Evolutionary conservation across 176 grass and related monocot species (phyloP).

Genomic region (Oryza rufipogon): DNA sequence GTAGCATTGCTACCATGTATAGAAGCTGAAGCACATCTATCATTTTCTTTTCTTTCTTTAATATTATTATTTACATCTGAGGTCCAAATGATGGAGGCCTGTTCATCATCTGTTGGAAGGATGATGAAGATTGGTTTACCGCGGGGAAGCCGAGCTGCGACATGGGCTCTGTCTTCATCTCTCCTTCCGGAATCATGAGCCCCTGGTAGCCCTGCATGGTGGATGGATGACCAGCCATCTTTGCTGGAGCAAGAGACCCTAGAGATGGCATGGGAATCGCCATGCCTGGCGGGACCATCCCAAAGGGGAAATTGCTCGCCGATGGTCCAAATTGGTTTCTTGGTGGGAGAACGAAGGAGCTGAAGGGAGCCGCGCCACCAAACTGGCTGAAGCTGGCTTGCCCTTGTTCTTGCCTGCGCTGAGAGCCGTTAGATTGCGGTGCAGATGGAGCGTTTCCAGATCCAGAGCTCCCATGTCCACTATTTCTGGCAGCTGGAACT

Average conservation of each 20-base stretch:
- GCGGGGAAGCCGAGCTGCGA: conserved; percentile 31
- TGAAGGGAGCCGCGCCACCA: conserved; percentile 41
- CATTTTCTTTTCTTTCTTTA: conserved; percentile 49
- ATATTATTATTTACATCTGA: conserved; percentile 80
- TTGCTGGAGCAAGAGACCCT: conserved; percentile 47
- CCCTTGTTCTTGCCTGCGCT: conserved; percentile 43
- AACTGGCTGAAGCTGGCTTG: conserved; percentile 50
- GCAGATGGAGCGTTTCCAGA: conserved; percentile 28
- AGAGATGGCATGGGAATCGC: conserved; percentile 57
- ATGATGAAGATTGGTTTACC: conserved; percentile 33
- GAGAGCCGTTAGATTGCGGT: conserved; percentile 35
- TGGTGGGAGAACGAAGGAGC: conserved; percentile 53
- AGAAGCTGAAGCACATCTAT: conserved; percentile 53
- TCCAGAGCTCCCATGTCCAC: conserved; percentile 47
- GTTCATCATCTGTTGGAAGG: conserved; percentile 82
- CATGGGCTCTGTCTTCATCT: conserved; percentile 56
- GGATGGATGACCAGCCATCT: conserved; percentile 36
- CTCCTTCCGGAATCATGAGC: conserved; percentile 62
- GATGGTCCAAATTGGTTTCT: conserved; percentile 53
- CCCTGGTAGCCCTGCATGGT: conserved; percentile 53
- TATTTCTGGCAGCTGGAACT: conserved; percentile 89
- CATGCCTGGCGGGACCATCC: conserved; percentile 63
- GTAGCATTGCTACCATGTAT: conserved; percentile 43
- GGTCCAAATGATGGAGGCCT: conserved; percentile 66
- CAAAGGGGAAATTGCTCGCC: conserved; percentile 54